These are phyloP conservation scores for Zygoascus ofunaensis DNA, from an alignment of 805 yeast genomes.

Conservation along the genomic window DNA sequence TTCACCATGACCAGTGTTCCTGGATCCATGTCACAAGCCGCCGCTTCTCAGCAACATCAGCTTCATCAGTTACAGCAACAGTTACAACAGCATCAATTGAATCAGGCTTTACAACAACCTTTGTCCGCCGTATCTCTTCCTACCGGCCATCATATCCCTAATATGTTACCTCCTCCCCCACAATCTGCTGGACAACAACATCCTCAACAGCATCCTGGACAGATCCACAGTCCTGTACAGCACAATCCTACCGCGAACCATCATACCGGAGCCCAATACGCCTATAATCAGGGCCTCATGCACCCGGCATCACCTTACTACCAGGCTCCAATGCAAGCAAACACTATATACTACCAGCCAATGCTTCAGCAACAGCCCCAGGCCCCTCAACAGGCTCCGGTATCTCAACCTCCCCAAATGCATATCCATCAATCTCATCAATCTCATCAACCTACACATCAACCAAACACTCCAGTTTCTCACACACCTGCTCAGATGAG, in stretches of 20 bases:
- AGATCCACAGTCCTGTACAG: not conserved
- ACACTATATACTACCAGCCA: not conserved
- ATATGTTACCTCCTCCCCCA: slow-evolving; percentile 7
- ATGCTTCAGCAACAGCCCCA: not conserved
- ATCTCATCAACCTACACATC: slow-evolving; percentile 6
- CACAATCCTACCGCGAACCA: not conserved
- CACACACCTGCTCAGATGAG: slow-evolving; percentile 4
- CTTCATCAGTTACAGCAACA: slow-evolving; percentile 3
- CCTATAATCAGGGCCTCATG: not conserved
- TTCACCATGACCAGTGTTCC: slow-evolving; percentile 7
- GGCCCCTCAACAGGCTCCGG: not conserved
- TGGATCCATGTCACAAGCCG: not conserved
- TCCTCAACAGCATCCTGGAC: not conserved
- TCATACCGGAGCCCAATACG: not conserved
- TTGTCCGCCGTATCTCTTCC: not conserved
- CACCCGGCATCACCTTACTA: not conserved
- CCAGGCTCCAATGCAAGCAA: not conserved
- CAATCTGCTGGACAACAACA: slow-evolving; percentile 5
- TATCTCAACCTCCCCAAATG: too few species aligned
- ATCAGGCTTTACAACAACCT: slow-evolving; percentile 5
- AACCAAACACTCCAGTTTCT: too few species aligned
- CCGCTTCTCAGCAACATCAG: slow-evolving; percentile 3
- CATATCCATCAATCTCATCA: slow-evolving; percentile 4
- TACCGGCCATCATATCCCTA: slow-evolving; percentile 6
- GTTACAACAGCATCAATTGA: too few species aligned